Base-by-base conservation (phyloP, 768 basidiomycete species). In the Cystofilobasidium ferigula region DNA sequence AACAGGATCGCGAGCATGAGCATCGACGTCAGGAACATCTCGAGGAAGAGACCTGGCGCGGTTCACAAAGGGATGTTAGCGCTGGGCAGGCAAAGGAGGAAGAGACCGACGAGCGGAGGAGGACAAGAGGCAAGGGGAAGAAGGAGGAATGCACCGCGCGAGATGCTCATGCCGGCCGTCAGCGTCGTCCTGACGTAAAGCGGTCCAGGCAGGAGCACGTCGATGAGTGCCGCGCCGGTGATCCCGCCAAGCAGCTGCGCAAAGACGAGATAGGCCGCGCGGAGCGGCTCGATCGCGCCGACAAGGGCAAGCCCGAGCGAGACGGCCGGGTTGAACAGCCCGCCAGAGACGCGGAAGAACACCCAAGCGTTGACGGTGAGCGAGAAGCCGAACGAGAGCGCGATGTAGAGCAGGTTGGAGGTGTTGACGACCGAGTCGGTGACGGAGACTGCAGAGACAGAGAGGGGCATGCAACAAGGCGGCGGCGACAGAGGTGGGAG, bases 321-420 rank as follows among this genome's bases (percentile, higher is more conserved):
- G 7, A 78, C 77, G 26, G 76, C 76, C 0, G 77, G 77, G 70
- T 78, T 78, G 73, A 77, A 76, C 10, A 77, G 71, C 18, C 76
- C 76, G 18, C 76, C 76, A 9, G 57, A 58, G 43, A 64, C 54
- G 34, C 63, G 36, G 53, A 64, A 64, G 43, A 64, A 64, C n/a
- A 64, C 26, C 63, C 63, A 64, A 16, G 54, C 51, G 30, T 22
- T 47, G 35, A 57, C 53, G 8, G 53, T 36, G 20, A 63, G 53
- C 43, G 57, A 60, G 45, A 65, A 65, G 13, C 65, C 65, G 35
- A 67, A 67, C 28, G 38, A 48, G 28, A 67, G 61, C 13, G 59
- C 26, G 51, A 67, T 62, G 51, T 61, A 60, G 16, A 67, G 65
- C 38, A 67, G 45, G n/a, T 61, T 40, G 20, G 38, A 43, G 22